A percentile compares a stretch with the other conserved stretches of the same genome.
These are phyloP conservation scores for Volvox africanus DNA, from an alignment of 139 green algal species.

Conservation along the genomic window DNA sequence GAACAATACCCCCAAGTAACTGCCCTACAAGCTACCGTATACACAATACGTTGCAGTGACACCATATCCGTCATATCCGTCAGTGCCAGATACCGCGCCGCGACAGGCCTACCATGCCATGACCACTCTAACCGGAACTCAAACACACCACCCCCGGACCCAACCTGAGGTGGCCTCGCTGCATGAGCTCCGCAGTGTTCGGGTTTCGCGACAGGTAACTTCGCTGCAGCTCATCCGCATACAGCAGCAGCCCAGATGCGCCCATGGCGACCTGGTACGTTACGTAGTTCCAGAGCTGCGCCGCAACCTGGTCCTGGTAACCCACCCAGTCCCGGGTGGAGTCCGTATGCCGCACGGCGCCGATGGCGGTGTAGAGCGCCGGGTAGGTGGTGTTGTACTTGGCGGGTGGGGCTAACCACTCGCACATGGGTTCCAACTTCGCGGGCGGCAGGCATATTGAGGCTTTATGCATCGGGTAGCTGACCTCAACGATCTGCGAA, in stretches of 20 bases:
- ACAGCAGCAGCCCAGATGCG: slow-evolving; percentile 18
- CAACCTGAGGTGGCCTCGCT: not conserved
- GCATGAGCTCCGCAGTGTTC: not conserved
- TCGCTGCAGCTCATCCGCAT: not conserved
- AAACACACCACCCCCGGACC: too few species aligned
- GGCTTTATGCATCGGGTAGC: slow-evolving; percentile 14
- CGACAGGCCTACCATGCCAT: too few species aligned
- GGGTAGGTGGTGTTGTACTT: not conserved
- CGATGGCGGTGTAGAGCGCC: slow-evolving; percentile 1
- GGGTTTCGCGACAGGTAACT: not conserved
- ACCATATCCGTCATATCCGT: too few species aligned
- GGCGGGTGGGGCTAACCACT: not conserved
- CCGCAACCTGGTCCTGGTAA: not conserved
- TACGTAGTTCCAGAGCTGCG: slow-evolving; percentile 1
- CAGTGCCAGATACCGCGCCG: too few species aligned
- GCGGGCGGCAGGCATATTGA: not conserved
- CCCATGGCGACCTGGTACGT: slow-evolving; percentile 34
- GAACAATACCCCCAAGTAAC: too few species aligned
- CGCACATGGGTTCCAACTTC: not conserved
- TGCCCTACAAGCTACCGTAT: too few species aligned
- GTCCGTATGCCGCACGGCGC: not conserved
- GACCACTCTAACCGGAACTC: not conserved
- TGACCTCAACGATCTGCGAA: not conserved
- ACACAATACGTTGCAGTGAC: too few species aligned
- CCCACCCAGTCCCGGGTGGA: not conserved